phyloP scores from a whole-genome alignment of 805 yeast genomes.

The Candida caryicola region DNA sequence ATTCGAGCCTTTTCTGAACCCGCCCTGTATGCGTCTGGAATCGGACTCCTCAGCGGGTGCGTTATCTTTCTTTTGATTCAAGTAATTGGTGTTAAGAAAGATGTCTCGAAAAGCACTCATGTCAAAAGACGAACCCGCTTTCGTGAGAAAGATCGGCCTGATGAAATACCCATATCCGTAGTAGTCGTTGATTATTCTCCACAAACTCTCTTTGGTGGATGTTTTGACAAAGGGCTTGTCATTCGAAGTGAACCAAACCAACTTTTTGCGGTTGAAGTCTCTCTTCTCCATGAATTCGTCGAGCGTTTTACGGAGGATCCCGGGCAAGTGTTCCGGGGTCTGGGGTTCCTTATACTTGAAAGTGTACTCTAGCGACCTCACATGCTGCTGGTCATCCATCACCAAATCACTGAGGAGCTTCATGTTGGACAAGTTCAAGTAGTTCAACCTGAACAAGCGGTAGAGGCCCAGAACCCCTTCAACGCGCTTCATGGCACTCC shows the following conservation, averaged over 20 bases:
- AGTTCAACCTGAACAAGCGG: conserved; percentile 50
- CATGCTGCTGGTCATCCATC: conserved; percentile 44
- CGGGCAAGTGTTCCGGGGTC: conserved; percentile 22
- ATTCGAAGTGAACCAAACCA: conserved; percentile 73
- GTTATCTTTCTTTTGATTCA: conserved; percentile 22
- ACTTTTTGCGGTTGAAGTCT: conserved; percentile 51
- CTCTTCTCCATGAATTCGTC: conserved; percentile 52
- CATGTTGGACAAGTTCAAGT: conserved; percentile 56
- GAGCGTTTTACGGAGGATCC: conserved; percentile 49
- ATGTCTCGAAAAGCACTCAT: conserved; percentile 52
- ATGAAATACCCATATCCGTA: conserved; percentile 52
- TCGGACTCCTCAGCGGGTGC: conserved; percentile 11
- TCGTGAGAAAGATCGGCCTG: conserved; percentile 56
- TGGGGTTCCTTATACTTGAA: conserved; percentile 3
- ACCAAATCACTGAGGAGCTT: conserved; percentile 51
- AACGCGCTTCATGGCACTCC: conserved; percentile 20
- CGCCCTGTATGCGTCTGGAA: conserved; percentile 1
- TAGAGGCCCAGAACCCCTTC: conserved; percentile 41
- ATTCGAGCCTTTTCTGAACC: conserved; percentile 10
- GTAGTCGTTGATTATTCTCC: conserved; percentile 59
- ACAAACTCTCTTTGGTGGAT: conserved; percentile 46
- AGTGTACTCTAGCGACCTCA: conserved; percentile 11
- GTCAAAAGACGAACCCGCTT: conserved; percentile 25
- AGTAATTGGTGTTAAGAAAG: conserved; percentile 48
- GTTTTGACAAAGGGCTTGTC: conserved; percentile 58